Evolutionary conservation across 2,329 filamentous ascomycete genomes (phyloP).

Genomic region (Clathrospora elynae): DNA sequence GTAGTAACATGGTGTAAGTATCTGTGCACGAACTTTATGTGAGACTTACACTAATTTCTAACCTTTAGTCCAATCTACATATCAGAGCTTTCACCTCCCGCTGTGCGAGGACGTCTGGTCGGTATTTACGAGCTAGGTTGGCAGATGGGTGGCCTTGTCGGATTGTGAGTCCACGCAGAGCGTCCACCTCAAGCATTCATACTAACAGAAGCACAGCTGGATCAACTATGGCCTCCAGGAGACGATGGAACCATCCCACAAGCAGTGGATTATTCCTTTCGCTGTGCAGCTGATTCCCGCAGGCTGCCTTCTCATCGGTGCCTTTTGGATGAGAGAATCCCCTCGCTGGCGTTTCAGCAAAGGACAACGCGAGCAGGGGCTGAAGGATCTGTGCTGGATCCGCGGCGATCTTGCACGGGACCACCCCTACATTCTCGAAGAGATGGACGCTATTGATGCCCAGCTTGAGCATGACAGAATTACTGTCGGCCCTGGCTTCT

Average conservation of each 20-base stretch:
- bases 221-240: slow-evolving; percentile 54
- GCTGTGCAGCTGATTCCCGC: slow-evolving; percentile 70
- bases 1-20: slow-evolving; percentile 63
- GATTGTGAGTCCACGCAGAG: slow-evolving; percentile 32
- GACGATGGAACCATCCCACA: slow-evolving; percentile 51
- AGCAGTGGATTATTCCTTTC: slow-evolving; percentile 58
- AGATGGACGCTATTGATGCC: slow-evolving; percentile 71
- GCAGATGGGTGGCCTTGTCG: slow-evolving; percentile 50
- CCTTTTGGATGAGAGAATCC: slow-evolving; percentile 52
- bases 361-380: slow-evolving; percentile 48
- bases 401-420: slow-evolving; percentile 61
- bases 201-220: slow-evolving; percentile 29
- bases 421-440: slow-evolving; percentile 73
- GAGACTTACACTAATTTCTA: too few species aligned
- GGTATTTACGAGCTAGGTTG: slow-evolving; percentile 57
- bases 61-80: slow-evolving; percentile 68
- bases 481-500: slow-evolving; percentile 73
- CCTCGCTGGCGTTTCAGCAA: slow-evolving; percentile 54
- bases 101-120: slow-evolving; percentile 63
- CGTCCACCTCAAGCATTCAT: slow-evolving; percentile 51
- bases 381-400: slow-evolving; percentile 64
- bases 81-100: slow-evolving; percentile 62
- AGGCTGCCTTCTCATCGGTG: slow-evolving; percentile 59
- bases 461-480: slow-evolving; percentile 68
- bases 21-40: too few species aligned